These are phyloP conservation scores for Cicer arietinum DNA, from an alignment of 306 rosid genomes.

Conservation along the genomic window DNA sequence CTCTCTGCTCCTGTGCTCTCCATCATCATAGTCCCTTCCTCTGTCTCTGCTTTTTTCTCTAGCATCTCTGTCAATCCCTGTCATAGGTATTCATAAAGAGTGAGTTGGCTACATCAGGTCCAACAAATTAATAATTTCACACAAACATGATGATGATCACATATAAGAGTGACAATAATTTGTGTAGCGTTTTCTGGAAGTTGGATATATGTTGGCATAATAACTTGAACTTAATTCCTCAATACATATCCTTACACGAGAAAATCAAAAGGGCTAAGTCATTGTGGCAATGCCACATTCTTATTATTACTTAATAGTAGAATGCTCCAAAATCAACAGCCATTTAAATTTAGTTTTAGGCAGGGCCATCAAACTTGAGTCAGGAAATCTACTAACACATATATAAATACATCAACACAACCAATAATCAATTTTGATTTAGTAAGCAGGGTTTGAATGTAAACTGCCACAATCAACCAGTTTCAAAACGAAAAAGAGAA, in stretches of 20 bases:
- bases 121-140: conserved; percentile 37
- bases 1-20: conserved; percentile 69
- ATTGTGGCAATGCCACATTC: not conserved
- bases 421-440: conserved; percentile 15
- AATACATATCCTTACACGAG: not conserved
- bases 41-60: conserved; percentile 85
- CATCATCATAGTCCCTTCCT: conserved; percentile 72
- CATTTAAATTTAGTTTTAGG: conserved; percentile 5
- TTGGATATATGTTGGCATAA: not conserved
- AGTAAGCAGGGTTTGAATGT: conserved; percentile 20
- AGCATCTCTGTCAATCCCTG: conserved; percentile 85
- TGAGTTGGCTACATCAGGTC: conserved; percentile 23
- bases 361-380: conserved; percentile 1
- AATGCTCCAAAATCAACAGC: conserved; percentile 13
- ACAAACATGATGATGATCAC: conserved; percentile 4
- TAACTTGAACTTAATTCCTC: not conserved
- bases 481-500: conserved; percentile 19
- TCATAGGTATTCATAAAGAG: conserved; percentile 32
- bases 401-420: conserved; percentile 13
- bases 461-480: conserved; percentile 17
- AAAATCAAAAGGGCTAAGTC: not conserved
- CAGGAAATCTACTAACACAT: not conserved
- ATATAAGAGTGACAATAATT: not conserved
- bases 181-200: not conserved
- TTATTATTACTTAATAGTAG: conserved; percentile 11